Evolutionary conservation across 345 rosid genomes (phyloP), one percentile per base, ranked within the genome.

Genomic region (Citrus mangshanensis): DNA sequence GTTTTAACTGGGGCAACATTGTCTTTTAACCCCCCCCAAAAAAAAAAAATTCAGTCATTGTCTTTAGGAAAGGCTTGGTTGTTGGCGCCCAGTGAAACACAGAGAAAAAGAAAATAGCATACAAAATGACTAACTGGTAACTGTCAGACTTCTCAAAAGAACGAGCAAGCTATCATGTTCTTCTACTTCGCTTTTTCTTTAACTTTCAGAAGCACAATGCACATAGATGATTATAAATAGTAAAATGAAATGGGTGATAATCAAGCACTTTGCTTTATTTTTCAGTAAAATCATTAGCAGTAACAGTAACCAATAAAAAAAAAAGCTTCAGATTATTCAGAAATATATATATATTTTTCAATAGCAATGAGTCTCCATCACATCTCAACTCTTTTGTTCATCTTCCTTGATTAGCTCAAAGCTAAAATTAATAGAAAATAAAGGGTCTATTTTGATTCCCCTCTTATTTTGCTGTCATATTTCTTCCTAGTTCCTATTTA

Each of bases 271-370:
- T 22, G 9, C 75, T 77, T 74, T 76, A 63, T 79, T 76, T 84
- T 78, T 25, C 82, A 85, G 86, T 66, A 46, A 85, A 85, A 78
- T 78, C 81, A 72, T 78, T 56, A 60, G 75, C 78, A 42, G 27
- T 63, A 55, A 25, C 18, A 46, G 51, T 18, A 18, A 54, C 76
- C 30, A 3, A 32, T 3, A 32, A 70, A 35, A 78, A 79, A 81
- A 68, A 60, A 78, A 68, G 65, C 73, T 61, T 77, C 82, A 80
- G 18, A 67, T 59, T 58, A 30, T 68, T 30, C 79, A 77, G 64
- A 78, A 70, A 32, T 81, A 34, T 34, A 34, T 34, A 34, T 35
- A 28, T 51, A 54, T 30, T 75, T 60, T 34, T 25, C 74, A 72
- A 58, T 25, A 46, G 64, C 37, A 62, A 76, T 72, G 76, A 67